Base-by-base conservation (phyloP, 768 basidiomycete genomes). In the Phlebiopsis gigantea region DNA sequence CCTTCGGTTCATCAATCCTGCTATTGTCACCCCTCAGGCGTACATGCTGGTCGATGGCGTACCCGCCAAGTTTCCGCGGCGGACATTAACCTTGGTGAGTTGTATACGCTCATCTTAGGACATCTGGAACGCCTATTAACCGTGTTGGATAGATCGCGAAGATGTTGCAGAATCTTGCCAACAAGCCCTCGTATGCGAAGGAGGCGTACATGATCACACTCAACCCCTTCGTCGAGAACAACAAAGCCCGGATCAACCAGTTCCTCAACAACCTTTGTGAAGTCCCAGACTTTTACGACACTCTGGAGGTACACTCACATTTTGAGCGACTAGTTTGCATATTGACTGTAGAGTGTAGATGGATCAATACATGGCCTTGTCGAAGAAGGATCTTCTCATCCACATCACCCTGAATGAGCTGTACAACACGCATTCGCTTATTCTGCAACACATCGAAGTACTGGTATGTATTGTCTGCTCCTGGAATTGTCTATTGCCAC, bases 321-420 rank as follows among this genome's bases (percentile, higher is more conserved):
- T 43, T 43, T 6, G 6, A 5, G 42, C 34, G 34, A 39, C 34
- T 39, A 39, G 9, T 39, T 17, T 17, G 34, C 10, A 25, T 19
- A 12, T 19, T 45, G 44, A n/a, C 25, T 17, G 22, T 15, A 22
- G 21, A 42, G 41, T 19, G 8, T 63, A 97, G 96, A 96, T 98
- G 88, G 97, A 99, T 73, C 97, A 98, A 78, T 99, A 99, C 71
- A 98, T 99, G 94, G 97, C 97, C 8, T 77, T 99, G 56, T 98
- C 95, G 57, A 99, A 99, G 81, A 98, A 98, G 73, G 97, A 98
- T 69, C 79, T 98, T 57, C 86, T 89, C 79, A 98, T 99, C 73
- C 92, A 94, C 72, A 99, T 99, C 69, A 98, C 97, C 6, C 76
- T 98, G 72, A 99, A 99, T 69, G 97, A 99, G 79, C 68, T 99